These are phyloP conservation scores for Claviceps digitariae DNA, from an alignment of 2,329 filamentous ascomycete genomes.

Conservation along the genomic window DNA sequence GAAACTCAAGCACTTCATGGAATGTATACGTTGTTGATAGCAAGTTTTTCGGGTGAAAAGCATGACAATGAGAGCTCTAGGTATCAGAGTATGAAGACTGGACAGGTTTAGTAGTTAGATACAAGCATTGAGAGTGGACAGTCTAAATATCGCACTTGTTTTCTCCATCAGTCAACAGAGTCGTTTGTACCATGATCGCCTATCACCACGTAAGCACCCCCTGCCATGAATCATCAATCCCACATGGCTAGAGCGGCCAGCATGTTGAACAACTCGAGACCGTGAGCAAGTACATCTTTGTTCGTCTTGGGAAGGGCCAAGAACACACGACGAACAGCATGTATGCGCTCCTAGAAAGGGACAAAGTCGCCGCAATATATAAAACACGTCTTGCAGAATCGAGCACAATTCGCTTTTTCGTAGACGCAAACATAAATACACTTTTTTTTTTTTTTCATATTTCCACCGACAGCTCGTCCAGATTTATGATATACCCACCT, in stretches of 20 bases:
- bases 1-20: too few species aligned
- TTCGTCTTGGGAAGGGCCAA: background rate
- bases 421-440: too few species aligned
- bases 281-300: background rate
- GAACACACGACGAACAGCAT: background rate
- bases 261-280: background rate
- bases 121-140: background rate
- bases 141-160: background rate
- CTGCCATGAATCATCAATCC: background rate
- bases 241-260: background rate
- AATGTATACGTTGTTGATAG: too few species aligned
- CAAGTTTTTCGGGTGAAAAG: background rate
- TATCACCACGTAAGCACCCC: background rate
- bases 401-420: background rate
- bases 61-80: background rate
- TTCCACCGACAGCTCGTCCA: too few species aligned
- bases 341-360: background rate
- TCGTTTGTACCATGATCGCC: background rate
- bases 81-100: background rate
- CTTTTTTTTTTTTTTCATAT: too few species aligned
- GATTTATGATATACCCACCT: too few species aligned
- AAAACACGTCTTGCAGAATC: background rate
- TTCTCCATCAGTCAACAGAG: background rate
- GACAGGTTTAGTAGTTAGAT: background rate
- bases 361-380: background rate